Evolutionary conservation across 257 asterid species (phyloP), one percentile per base, ranked within the genome.

Genomic region (Solanum rostratum): DNA sequence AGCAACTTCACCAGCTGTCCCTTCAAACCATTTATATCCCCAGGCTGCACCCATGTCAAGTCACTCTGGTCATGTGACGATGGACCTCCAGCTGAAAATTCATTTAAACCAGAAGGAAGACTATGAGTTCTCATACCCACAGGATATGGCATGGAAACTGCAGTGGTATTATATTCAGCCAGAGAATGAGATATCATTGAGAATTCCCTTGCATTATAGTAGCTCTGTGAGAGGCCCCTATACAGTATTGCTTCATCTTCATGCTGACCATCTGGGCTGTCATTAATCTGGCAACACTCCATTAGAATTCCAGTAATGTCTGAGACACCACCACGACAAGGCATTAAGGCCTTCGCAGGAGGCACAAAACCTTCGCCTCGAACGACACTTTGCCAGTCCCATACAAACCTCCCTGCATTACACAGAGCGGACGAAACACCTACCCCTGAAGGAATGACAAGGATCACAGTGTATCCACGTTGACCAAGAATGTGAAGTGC

Each of bases 401-500:
- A 97, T 27, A 97, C 93, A 50, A 92, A 95, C 84, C 93, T 90
- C 39, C 99, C 99, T 0, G 99, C 98, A 86, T 90, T 95, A 84
- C 93, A 81, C 30, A 97, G 87, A 57, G 99, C 99, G 19, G 99
- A 92, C 18, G 99, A 95, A 45, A 95, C 98, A 19, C 92, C 88
- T 0, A 85, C 90, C 46, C 89, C 84, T 9, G 98, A 90, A 57
- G 98, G 99, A 84, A 95, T 92, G 33, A 92, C 97, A 18, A 97
- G 95, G 37, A 97, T 90, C 65, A 97, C 91, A 30, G 92, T 93
- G 90, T 97, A 97, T 15, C 99, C 99, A 69, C 99, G 93, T 76
- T 97, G 99, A 7, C 98, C 98, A 2, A 97, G 93, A 84, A 95
- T 92, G 88, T 97, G 99, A 57, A 97, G 99, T 5, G 99, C 98